phyloP scores from a whole-genome alignment of 2,329 filamentous ascomycete species.

The Trichoderma afroharzianum region DNA sequence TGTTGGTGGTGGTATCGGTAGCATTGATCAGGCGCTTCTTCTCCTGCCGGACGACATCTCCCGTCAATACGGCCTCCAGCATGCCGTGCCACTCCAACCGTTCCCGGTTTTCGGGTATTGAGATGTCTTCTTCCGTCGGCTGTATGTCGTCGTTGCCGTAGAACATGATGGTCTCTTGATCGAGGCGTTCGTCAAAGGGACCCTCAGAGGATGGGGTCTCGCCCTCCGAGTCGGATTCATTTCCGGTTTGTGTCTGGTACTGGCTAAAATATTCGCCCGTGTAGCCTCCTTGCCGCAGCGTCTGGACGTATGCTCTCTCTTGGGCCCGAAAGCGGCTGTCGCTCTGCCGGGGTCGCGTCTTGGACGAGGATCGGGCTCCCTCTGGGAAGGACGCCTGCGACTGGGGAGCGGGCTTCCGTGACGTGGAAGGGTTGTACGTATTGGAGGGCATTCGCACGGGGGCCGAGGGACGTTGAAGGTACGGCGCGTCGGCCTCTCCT shows the following conservation, averaged over 20 bases:
- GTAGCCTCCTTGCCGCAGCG: slow-evolving; percentile 71
- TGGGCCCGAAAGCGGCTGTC: slow-evolving; percentile 53
- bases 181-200: slow-evolving; percentile 80
- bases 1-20: slow-evolving; percentile 53
- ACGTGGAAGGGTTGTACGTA: slow-evolving; percentile 70
- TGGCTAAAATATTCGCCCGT: slow-evolving; percentile 66
- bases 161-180: slow-evolving; percentile 89
- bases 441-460: slow-evolving; percentile 72
- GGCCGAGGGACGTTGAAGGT: slow-evolving; percentile 63
- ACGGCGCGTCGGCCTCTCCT: slow-evolving; percentile 21
- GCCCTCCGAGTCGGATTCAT: slow-evolving; percentile 85
- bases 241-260: slow-evolving; percentile 56
- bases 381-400: slow-evolving; percentile 41
- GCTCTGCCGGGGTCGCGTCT: slow-evolving; percentile 47
- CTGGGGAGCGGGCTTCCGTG: slow-evolving; percentile 46
- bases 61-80: slow-evolving; percentile 90
- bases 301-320: slow-evolving; percentile 91
- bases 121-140: slow-evolving; percentile 83
- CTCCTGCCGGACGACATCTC: slow-evolving; percentile 95
- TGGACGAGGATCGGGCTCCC: slow-evolving; percentile 48
- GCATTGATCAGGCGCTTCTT: slow-evolving; percentile 92
- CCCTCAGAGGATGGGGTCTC: slow-evolving; percentile 84
- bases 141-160: slow-evolving; percentile 87
- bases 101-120: slow-evolving; percentile 83
- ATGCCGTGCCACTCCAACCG: slow-evolving; percentile 97